Base-by-base conservation (phyloP, 2,329 filamentous ascomycete genomes). In the Fusarium sp. region DNA sequence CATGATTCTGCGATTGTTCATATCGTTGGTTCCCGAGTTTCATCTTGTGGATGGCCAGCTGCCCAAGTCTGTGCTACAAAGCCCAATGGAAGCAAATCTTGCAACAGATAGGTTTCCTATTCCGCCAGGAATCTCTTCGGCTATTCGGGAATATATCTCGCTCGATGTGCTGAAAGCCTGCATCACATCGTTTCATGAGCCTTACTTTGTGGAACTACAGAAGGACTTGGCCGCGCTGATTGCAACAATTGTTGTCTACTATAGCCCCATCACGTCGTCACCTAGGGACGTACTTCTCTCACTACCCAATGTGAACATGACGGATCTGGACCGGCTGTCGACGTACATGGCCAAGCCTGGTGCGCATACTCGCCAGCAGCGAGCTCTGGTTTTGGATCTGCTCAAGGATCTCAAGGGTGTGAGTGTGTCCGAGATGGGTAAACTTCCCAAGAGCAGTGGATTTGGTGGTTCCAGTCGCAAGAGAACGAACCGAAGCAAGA, bases 161-260 rank as follows among this genome's bases (percentile, higher is more conserved):
- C 91, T 91, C 9, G 93, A 97, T 74, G 94, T 98, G 5, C 88
- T 99, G 56, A 94, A 95, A 84, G 94, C 95, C 1, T 96, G 93
- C 78, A 94, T 98, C 80, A 94, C 92, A 4, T 97, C 94, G 4
- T 90, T 99, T 57, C 94, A 98, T 82, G 96, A 99, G 75, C 92
- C 94, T 0, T 98, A 98, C 82, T 99, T 98, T 82, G 95, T 98
- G 38, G 96, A 99, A 75, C 90, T 97, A 71, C 96, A 99, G 79
- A 96, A 95, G 80, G 95, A 99, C 58, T 88, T 99, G 28, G 96
- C 95, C 2, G 89, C 91, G 28, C 87, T 98, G 42, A 97, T 99
- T 70, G 95, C 95, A 0, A 89, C 92, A 8, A 96, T 98, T 69
- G 87, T 97, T 76, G 88, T 92, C 13, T 89, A 93, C 69, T 97